These are phyloP conservation scores for Fusarium virguliforme DNA, from an alignment of 2,329 filamentous ascomycete genomes.

Conservation along the genomic window DNA sequence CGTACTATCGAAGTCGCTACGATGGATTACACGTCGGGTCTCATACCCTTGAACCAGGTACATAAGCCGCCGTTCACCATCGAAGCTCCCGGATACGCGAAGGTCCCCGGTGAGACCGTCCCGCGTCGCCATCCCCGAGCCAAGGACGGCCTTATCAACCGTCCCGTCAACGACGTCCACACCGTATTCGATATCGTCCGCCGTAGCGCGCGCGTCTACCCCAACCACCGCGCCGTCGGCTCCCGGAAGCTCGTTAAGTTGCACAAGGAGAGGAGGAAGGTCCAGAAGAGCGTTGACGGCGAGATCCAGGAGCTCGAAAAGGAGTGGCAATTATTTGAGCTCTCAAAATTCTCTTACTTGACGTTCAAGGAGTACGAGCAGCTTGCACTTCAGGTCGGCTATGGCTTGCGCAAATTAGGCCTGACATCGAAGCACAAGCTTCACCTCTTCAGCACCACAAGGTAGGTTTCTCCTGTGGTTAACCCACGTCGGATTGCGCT, in stretches of 20 bases:
- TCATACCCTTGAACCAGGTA: constrained; percentile 70
- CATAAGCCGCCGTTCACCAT: constrained; percentile 83
- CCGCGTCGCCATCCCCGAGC: constrained; percentile 82
- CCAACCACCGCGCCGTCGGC: constrained; percentile 77
- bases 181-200: constrained; percentile 87
- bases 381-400: constrained; percentile 77
- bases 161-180: constrained; percentile 77
- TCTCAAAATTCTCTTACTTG: constrained; percentile 82
- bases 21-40: constrained; percentile 60
- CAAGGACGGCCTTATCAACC: constrained; percentile 78
- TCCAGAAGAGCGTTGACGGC: constrained; percentile 90
- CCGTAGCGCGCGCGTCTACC: constrained; percentile 75
- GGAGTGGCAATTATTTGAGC: constrained; percentile 92
- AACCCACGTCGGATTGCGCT: background rate
- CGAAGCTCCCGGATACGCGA: constrained; percentile 78
- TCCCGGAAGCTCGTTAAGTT: constrained; percentile 81
- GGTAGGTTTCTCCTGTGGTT: constrained; percentile 62
- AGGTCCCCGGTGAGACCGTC: constrained; percentile 85
- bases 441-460: constrained; percentile 89
- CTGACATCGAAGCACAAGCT: constrained; percentile 77
- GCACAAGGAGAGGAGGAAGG: constrained; percentile 88
- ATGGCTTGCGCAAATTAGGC: constrained; percentile 82
- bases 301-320: constrained; percentile 86
- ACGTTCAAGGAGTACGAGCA: constrained; percentile 86
- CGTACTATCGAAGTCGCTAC: constrained; percentile 13